phyloP scores from a whole-genome alignment of 2,329 filamentous ascomycete species.

The Emericellopsis atlantica region DNA sequence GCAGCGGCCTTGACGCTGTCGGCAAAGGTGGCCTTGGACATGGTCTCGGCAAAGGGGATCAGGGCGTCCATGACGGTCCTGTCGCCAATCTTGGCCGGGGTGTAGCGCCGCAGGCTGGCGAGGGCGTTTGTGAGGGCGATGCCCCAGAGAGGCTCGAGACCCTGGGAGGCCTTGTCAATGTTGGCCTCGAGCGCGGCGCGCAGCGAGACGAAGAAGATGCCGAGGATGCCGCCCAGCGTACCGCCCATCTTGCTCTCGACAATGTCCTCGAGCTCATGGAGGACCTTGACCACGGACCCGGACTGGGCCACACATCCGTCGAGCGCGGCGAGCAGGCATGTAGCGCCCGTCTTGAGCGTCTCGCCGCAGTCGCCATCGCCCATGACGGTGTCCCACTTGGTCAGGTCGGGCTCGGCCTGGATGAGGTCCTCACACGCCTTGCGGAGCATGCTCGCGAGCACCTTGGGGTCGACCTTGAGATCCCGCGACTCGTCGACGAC shows the following conservation, averaged over 20 bases:
- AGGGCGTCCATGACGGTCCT: constrained; percentile 45
- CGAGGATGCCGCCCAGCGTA: constrained; percentile 37
- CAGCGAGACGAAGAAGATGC: constrained; percentile 40
- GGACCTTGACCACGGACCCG: constrained; percentile 33
- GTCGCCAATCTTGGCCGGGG: constrained; percentile 40
- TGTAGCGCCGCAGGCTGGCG: constrained; percentile 34
- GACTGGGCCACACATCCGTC: constrained; percentile 21
- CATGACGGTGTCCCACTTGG: constrained; percentile 49
- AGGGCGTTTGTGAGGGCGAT: constrained; percentile 27
- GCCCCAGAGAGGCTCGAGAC: constrained; percentile 27
- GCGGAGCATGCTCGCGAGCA: constrained; percentile 42
- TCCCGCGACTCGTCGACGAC: constrained; percentile 24
- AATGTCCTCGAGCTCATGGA: constrained; percentile 38
- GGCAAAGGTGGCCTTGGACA: constrained; percentile 36
- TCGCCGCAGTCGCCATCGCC: constrained; percentile 46
- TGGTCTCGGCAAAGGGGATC: constrained; percentile 36
- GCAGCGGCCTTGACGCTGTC: constrained; percentile 46
- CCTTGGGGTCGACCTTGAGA: constrained; percentile 34
- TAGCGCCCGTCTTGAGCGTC: constrained; percentile 41
- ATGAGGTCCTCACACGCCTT: constrained; percentile 39
- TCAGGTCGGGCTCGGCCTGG: constrained; percentile 48
- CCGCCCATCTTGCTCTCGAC: constrained; percentile 43
- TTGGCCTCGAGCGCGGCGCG: constrained; percentile 26
- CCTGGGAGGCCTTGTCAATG: constrained; percentile 13
- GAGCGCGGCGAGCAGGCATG: constrained; percentile 31